A percentile compares a stretch with the other conserved stretches of the same genome.
phyloP scores from a whole-genome alignment of 768 basidiomycete genomes.

The Agrocybe praecox region DNA sequence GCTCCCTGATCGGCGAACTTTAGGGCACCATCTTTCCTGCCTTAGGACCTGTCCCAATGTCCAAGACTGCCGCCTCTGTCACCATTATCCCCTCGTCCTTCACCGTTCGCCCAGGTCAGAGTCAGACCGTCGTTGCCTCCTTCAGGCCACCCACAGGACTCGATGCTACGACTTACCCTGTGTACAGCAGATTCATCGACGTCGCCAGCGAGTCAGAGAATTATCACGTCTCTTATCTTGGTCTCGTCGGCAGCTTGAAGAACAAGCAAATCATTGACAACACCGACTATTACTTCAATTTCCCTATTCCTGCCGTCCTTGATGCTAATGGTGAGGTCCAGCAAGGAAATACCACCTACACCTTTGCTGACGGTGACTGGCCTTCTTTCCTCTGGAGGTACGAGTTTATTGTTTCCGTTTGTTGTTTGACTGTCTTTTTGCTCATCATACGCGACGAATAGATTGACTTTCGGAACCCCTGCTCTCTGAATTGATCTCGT shows the following conservation, averaged over 20 bases:
- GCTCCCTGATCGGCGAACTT: not conserved
- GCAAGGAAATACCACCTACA: conserved; percentile 42
- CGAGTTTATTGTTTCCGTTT: conserved; percentile 1
- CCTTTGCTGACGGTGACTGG: conserved; percentile 43
- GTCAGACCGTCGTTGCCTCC: conserved; percentile 39
- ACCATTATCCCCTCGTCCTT: conserved; percentile 45
- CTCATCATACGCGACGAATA: conserved; percentile 11
- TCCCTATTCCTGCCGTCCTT: conserved; percentile 42
- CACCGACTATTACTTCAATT: conserved; percentile 47
- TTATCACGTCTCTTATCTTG: conserved; percentile 49
- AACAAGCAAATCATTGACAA: conserved; percentile 55
- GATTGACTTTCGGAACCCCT: conserved; percentile 45
- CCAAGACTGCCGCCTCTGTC: conserved; percentile 45
- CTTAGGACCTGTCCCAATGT: conserved; percentile 53
- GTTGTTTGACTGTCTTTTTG: not conserved
- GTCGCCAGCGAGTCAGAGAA: conserved; percentile 32
- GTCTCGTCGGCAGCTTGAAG: conserved; percentile 42
- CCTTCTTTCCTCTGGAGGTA: conserved; percentile 44
- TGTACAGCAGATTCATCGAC: conserved; percentile 63
- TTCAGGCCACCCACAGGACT: conserved; percentile 50
- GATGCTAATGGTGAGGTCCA: conserved; percentile 44
- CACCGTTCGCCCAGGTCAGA: conserved; percentile 45
- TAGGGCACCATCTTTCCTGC: conserved; percentile 44
- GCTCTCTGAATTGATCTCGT: conserved; percentile 51
- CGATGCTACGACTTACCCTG: conserved; percentile 51